phyloP scores from a whole-genome alignment of 192 early-diverging fungal species.

The Borealophlyctis nickersoniae region DNA sequence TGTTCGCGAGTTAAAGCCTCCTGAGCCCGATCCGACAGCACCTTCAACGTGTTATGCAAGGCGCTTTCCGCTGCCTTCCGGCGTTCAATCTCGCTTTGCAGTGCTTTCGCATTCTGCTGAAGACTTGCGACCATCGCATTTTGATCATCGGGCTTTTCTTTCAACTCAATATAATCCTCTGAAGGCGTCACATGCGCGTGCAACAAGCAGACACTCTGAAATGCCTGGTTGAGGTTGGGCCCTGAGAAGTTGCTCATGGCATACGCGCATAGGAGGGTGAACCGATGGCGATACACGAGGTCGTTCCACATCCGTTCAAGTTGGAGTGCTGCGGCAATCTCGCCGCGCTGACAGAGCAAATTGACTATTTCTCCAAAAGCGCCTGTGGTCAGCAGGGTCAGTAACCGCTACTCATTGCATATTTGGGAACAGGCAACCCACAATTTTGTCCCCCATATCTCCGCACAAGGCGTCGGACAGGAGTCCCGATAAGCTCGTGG shows the following conservation, averaged over 20 bases:
- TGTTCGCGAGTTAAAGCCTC: slow-evolving; percentile 5
- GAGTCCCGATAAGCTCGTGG: slow-evolving; percentile 4
- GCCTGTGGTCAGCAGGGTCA: no score
- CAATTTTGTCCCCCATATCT: slow-evolving; percentile 1
- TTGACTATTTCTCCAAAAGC: slow-evolving; percentile 10
- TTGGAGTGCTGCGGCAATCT: not conserved
- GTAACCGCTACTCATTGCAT: no score
- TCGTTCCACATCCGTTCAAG: slow-evolving; percentile 9
- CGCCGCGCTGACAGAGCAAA: not conserved
- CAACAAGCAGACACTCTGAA: not conserved
- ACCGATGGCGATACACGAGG: not conserved
- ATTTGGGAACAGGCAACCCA: no score
- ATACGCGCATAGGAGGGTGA: slow-evolving; percentile 12
- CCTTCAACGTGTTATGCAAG: slow-evolving; percentile 5
- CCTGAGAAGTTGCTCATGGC: slow-evolving; percentile 2
- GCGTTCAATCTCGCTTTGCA: slow-evolving; percentile 6
- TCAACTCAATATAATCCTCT: no score
- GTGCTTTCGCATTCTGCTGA: not conserved
- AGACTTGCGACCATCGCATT: not conserved
- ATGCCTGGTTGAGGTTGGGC: not conserved
- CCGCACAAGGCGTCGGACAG: not conserved
- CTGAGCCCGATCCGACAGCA: slow-evolving; percentile 10
- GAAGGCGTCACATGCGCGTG: slow-evolving; percentile 6
- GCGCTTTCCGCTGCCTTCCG: slow-evolving; percentile 9
- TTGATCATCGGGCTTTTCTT: not conserved